Percentiles rank a stretch among this genome's conserved stretches.
Evolutionary conservation across 192 early-diverging fungal genomes (phyloP).

Genomic region (Backusella circina): DNA sequence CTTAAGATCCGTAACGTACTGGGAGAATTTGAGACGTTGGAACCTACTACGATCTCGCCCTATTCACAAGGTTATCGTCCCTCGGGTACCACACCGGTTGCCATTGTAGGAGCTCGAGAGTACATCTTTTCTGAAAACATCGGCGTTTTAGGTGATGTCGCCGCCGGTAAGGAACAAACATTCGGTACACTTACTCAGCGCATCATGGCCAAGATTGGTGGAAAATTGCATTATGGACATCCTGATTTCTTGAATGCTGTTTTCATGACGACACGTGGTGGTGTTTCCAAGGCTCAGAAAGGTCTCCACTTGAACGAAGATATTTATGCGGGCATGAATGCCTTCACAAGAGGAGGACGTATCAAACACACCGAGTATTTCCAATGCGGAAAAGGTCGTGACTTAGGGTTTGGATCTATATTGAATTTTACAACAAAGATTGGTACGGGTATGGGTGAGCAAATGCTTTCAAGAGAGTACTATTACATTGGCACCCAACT

Average conservation of each 20-base stretch:
- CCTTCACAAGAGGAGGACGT: constrained; percentile 77
- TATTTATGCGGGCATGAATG: constrained; percentile 91
- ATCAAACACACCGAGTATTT: constrained; percentile 92
- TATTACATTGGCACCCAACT: constrained; percentile 85
- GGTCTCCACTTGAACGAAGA: constrained; percentile 91
- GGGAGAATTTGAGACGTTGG: constrained; percentile 81
- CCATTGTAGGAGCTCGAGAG: constrained; percentile 84
- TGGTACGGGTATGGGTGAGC: constrained; percentile 90
- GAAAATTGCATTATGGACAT: constrained; percentile 80
- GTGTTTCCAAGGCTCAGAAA: constrained; percentile 86
- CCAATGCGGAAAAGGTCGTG: constrained; percentile 89
- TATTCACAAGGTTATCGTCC: constrained; percentile 63
- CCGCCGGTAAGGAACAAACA: constrained; percentile 85
- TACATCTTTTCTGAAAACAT: constrained; percentile 85
- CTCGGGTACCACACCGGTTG: constrained; percentile 60
- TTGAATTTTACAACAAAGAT: constrained; percentile 91
- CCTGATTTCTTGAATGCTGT: constrained; percentile 88
- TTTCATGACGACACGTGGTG: constrained; percentile 85
- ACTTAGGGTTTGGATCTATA: constrained; percentile 85
- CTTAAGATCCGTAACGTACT: constrained; percentile 85
- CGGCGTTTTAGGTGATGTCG: constrained; percentile 83
- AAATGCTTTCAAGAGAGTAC: constrained; percentile 91
- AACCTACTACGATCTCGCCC: constrained; percentile 60
- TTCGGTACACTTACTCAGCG: constrained; percentile 85
- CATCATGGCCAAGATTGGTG: constrained; percentile 82